Evolutionary conservation across 2,329 filamentous ascomycete species (phyloP), one percentile per base, ranked within the genome.

Genomic region (Cercospora zeae-maydis): DNA sequence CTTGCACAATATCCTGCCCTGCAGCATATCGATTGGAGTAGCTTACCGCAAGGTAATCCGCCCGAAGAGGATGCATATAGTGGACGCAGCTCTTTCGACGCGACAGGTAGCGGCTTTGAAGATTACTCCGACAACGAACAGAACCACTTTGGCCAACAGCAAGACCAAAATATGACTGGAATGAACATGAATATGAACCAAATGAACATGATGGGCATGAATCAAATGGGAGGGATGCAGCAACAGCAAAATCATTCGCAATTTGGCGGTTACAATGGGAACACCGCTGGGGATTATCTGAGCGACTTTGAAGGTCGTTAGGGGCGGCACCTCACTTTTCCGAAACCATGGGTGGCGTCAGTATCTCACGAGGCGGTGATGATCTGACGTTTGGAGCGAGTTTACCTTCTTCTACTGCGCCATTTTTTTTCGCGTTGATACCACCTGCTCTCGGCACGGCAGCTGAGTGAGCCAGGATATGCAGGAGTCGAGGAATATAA

Each of bases 1-100:
- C 80, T 98, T 39, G 90, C 90, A 16, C 95, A 98, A 73, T 98
- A 97, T 76, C 95, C 95, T 11, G 93, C 92, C 3, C 80, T 99
- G n/a, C 92, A 93, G 24, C 89, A 88, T 59, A 84, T 98, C 74
- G 93, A 93, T 73, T 98, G 93, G 93, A 84, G 84, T 16, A 84
- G 88, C 58, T 84, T 96, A 74, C 84, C 88, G 45, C 84, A 88
- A n/a, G 81, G 69, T 5, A 65, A 67, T 8, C 69, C 70, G 16
- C 67, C 69, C 0, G 69, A 73, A 10, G 68, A 83, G 6, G 86
- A 86, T 16, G 82, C 62, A 16, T 63, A 91, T 65, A 91, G 88
- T 70, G 90, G 90, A 0, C 83, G 89, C 58, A 92, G 89, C 67
- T 92, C 89, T 67, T 95, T 93, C 70, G 92, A 96, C 72, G 88